Conservation (phyloP, 2,329 filamentous ascomycete genomes). For the Neospermospora avenae region DNA sequence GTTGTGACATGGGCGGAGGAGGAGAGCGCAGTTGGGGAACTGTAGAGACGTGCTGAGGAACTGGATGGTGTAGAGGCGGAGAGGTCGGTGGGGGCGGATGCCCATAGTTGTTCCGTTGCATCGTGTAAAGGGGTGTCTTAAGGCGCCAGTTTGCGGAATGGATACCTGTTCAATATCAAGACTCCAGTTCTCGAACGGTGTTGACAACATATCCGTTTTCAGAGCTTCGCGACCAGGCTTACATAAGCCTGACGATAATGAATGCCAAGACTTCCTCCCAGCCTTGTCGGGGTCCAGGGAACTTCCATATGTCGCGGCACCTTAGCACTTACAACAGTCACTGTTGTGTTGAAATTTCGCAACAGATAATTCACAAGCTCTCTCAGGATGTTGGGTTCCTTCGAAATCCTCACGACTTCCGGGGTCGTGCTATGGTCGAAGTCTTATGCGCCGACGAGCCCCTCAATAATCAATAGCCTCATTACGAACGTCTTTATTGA, state of each 20-base stretch:
- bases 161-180: neutral
- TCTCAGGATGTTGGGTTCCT: conserved; percentile 79
- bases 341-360: neutral
- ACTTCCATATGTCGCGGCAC: neutral
- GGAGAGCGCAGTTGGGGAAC: conserved; percentile 96
- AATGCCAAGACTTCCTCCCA: conserved; percentile 11
- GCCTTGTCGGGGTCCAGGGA: conserved; percentile 4
- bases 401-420: conserved; percentile 93
- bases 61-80: conserved; percentile 92
- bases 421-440: conserved; percentile 97
- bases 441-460: conserved; percentile 74
- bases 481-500: conserved; percentile 98
- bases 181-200: neutral
- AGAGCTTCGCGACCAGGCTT: conserved; percentile 7
- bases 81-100: conserved; percentile 68
- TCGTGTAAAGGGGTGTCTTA: conserved; percentile 38
- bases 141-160: neutral
- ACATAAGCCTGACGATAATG: conserved; percentile 4
- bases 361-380: neutral
- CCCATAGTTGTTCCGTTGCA: conserved; percentile 84
- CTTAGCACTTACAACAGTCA: neutral
- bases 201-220: conserved; percentile 3
- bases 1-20: conserved; percentile 72
- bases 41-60: conserved; percentile 96
- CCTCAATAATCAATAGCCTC: conserved; percentile 85